Conservation (phyloP, 1,284 basidiomycete species). For the Trichosporon sp. region DNA sequence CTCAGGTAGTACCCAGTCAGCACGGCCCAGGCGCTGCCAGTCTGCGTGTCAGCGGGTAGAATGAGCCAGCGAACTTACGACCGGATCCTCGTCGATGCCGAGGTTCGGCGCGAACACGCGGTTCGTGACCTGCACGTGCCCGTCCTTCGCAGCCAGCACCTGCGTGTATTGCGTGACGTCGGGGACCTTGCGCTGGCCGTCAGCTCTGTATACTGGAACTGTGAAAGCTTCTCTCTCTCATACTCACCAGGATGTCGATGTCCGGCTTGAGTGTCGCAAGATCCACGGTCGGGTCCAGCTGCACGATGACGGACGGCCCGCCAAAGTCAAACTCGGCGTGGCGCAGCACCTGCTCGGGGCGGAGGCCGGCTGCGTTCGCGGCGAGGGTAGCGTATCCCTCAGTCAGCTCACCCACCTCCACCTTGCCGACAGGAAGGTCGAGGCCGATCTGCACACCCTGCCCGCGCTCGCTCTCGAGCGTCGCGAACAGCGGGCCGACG, state of each 20-base stretch:
- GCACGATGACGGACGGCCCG: conserved; percentile 17
- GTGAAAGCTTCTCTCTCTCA: background rate
- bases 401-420: background rate
- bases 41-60: conserved; percentile 15
- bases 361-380: conserved; percentile 11
- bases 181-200: conserved; percentile 4
- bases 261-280: conserved; percentile 22
- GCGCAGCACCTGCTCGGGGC: conserved; percentile 13
- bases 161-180: conserved; percentile 29
- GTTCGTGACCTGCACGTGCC: conserved; percentile 13
- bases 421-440: conserved; percentile 62
- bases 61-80: conserved; percentile 24
- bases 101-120: conserved; percentile 33
- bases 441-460: conserved; percentile 54
- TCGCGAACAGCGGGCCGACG: conserved; percentile 30
- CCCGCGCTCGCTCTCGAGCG: conserved; percentile 12
- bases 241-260: conserved; percentile 22
- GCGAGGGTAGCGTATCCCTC: background rate
- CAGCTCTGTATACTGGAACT: background rate
- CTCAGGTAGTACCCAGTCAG: conserved; percentile 36
- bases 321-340: conserved; percentile 21
- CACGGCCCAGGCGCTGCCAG: conserved; percentile 35
- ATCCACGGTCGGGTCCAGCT: conserved; percentile 23
- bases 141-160: conserved; percentile 3
- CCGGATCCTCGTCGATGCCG: conserved; percentile 40